These are phyloP conservation scores for Trebouxia sp. DNA, from an alignment of 139 green algal genomes.

Conservation along the genomic window DNA sequence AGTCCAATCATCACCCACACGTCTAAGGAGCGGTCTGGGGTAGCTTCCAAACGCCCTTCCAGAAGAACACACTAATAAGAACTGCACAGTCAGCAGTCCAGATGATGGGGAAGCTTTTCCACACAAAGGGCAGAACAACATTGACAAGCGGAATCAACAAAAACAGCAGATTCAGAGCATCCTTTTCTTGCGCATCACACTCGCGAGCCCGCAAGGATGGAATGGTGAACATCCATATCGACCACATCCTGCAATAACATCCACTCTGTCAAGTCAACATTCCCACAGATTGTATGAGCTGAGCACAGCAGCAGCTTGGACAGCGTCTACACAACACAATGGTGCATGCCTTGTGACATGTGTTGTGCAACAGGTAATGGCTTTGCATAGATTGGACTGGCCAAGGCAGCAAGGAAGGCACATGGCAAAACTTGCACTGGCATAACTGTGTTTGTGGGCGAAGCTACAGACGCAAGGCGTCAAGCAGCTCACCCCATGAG, in stretches of 20 bases:
- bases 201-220: slow-evolving; percentile 90
- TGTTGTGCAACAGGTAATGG: background rate
- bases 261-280: too few relatives aligned
- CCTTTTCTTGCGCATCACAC: slow-evolving; percentile 91
- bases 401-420: background rate
- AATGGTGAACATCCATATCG: slow-evolving; percentile 97
- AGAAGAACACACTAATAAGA: slow-evolving; percentile 77
- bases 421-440: too few relatives aligned
- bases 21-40: background rate
- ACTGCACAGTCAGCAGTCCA: slow-evolving; percentile 83
- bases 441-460: too few relatives aligned
- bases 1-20: too few relatives aligned
- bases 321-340: background rate
- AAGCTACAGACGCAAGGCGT: too few relatives aligned
- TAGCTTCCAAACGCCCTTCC: slow-evolving; percentile 60
- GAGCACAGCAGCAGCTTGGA: background rate
- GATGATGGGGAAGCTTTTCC: slow-evolving; percentile 92
- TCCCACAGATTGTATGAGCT: background rate
- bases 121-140: slow-evolving; percentile 90
- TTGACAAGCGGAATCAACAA: slow-evolving; percentile 92
- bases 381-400: background rate
- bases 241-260: slow-evolving; percentile 87
- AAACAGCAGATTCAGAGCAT: slow-evolving; percentile 96
- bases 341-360: background rate
- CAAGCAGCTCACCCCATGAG: slow-evolving; percentile 81